Conservation (phyloP, 805 yeast species). For the Debaryomyces castellii region DNA sequence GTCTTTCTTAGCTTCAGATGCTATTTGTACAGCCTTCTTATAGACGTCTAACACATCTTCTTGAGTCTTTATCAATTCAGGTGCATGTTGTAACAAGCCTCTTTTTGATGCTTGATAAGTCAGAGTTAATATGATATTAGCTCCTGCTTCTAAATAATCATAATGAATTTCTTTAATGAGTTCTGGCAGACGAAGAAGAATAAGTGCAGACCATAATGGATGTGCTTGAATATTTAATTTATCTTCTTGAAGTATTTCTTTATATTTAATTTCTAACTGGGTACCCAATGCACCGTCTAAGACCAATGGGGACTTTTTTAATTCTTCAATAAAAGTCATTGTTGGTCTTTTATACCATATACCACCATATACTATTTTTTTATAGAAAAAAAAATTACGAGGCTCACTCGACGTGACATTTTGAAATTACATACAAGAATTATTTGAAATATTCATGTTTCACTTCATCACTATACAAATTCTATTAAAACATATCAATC, state of each 20-base stretch:
- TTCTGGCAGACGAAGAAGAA: slow-evolving; percentile 44
- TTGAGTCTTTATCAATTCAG: slow-evolving; percentile 14
- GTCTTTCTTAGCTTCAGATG: slow-evolving; percentile 14
- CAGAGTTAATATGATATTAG: slow-evolving; percentile 53
- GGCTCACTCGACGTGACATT: neutral
- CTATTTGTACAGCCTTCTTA: slow-evolving; percentile 22
- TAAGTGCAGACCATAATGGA: slow-evolving; percentile 62
- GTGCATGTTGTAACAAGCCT: slow-evolving; percentile 30
- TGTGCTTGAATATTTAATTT: slow-evolving; percentile 25
- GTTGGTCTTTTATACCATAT: neutral
- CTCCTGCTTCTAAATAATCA: slow-evolving; percentile 53
- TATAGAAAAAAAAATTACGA: neutral
- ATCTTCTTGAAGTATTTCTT: slow-evolving; percentile 24
- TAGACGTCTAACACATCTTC: slow-evolving; percentile 14
- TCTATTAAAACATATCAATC: slow-evolving; percentile 47
- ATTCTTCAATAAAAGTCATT: neutral
- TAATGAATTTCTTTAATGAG: slow-evolving; percentile 47
- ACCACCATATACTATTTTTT: neutral
- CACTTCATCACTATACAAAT: neutral
- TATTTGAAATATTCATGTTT: too few relatives aligned
- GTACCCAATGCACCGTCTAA: slow-evolving; percentile 70
- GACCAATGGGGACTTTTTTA: slow-evolving; percentile 10
- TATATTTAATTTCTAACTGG: slow-evolving; percentile 46
- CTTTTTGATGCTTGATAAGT: slow-evolving; percentile 59
- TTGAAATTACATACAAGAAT: too few relatives aligned